Evolutionary conservation across 1,284 basidiomycete genomes (phyloP).

Genomic region (Meira nashicola): DNA sequence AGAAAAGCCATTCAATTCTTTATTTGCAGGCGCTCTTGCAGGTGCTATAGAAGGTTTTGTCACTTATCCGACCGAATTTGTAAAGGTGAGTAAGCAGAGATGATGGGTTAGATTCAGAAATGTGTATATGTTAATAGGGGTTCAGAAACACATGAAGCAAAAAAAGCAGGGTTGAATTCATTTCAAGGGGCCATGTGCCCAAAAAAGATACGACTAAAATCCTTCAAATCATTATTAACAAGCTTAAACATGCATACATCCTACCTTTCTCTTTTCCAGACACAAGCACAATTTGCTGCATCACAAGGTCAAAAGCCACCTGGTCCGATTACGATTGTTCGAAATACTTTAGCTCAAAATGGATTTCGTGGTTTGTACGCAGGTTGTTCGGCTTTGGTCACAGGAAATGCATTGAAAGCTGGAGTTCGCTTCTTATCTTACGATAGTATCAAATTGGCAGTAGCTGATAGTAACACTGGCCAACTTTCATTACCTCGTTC

Average conservation of each 20-base stretch:
- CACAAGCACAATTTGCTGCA: conserved; percentile 56
- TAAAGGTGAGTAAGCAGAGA: conserved; percentile 58
- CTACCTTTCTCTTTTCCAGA: conserved; percentile 26
- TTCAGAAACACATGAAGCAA: too few relatives aligned
- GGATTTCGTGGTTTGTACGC: conserved; percentile 42
- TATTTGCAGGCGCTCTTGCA: conserved; percentile 73
- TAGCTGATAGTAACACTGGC: conserved; percentile 22
- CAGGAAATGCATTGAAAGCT: conserved; percentile 56
- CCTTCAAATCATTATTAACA: not conserved
- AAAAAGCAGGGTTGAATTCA: too few relatives aligned
- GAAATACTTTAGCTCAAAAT: conserved; percentile 29
- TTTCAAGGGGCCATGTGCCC: not conserved
- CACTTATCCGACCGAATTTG: conserved; percentile 80
- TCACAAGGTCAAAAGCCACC: conserved; percentile 28
- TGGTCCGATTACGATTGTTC: conserved; percentile 39
- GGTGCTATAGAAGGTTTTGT: conserved; percentile 76
- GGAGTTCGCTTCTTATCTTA: conserved; percentile 91
- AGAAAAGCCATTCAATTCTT: conserved; percentile 25
- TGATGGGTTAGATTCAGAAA: not conserved
- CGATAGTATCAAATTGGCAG: conserved; percentile 75
- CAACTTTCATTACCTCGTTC: conserved; percentile 15
- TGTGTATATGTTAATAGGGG: too few relatives aligned
- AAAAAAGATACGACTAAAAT: not conserved
- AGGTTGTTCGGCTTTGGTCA: conserved; percentile 27
- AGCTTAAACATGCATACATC: not conserved